Percentiles rank a stretch among this genome's conserved stretches.
phyloP scores from a whole-genome alignment of 495 filamentous ascomycete genomes.

The Monascus purpureus region DNA sequence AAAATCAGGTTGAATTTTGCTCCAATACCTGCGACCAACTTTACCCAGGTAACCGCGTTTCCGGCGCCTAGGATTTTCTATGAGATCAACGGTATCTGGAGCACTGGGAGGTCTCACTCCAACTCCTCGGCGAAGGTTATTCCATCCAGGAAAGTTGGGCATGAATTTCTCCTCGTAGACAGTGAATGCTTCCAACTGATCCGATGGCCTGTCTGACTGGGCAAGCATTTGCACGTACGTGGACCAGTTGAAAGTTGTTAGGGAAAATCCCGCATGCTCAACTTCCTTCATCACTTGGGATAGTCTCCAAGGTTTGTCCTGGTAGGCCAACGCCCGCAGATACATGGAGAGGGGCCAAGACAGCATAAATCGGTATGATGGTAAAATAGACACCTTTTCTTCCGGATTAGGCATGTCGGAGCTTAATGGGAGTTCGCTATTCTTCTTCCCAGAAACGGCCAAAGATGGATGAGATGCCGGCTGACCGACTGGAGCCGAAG shows the following conservation, averaged over 20 bases:
- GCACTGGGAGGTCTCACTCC: slow-evolving; percentile 17
- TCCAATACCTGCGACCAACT: slow-evolving; percentile 18
- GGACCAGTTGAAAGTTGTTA: slow-evolving; percentile 44
- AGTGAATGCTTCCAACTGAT: slow-evolving; percentile 42
- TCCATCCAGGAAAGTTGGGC: slow-evolving; percentile 63
- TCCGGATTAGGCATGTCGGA: not conserved
- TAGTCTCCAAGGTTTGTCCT: slow-evolving; percentile 32
- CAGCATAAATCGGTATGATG: slow-evolving; percentile 44
- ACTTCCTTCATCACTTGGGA: slow-evolving; percentile 35
- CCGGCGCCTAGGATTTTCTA: slow-evolving; percentile 8
- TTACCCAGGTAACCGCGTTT: slow-evolving; percentile 16
- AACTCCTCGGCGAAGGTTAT: slow-evolving; percentile 16
- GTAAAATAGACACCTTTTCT: slow-evolving; percentile 19
- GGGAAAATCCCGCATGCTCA: slow-evolving; percentile 44
- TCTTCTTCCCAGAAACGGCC: not conserved
- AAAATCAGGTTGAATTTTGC: slow-evolving; percentile 21
- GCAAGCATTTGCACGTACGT: slow-evolving; percentile 36
- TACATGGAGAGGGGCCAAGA: slow-evolving; percentile 43
- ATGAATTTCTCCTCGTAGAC: slow-evolving; percentile 62
- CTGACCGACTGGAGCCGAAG: not conserved
- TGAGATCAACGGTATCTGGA: slow-evolving; percentile 13
- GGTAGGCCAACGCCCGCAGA: slow-evolving; percentile 38
- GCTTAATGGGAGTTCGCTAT: not conserved
- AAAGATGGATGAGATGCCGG: slow-evolving; percentile 4
- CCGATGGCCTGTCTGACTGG: slow-evolving; percentile 16